Conservation (phyloP, 495 filamentous ascomycete genomes). For the Thozetella sp. region DNA sequence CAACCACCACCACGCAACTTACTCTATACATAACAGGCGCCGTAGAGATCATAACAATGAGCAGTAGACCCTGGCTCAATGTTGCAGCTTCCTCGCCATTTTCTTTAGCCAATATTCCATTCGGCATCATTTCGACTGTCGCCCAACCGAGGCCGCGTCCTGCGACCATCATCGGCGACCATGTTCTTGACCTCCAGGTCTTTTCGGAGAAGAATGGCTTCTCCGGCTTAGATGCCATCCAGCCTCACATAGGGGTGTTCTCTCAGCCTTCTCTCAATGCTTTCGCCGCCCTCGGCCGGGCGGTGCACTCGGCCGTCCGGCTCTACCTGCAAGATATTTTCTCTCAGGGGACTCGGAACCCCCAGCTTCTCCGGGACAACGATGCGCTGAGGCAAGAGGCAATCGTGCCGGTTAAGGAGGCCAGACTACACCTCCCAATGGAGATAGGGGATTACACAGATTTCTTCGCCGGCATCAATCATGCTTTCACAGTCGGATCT, state of each 20-base stretch:
- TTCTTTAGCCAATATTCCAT: constrained; percentile 84
- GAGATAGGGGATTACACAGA: constrained; percentile 88
- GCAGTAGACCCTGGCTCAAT: constrained; percentile 20
- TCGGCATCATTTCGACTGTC: constrained; percentile 74
- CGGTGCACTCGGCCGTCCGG: constrained; percentile 68
- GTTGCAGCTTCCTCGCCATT: constrained; percentile 47
- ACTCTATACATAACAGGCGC: not conserved
- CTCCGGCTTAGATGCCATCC: constrained; percentile 52
- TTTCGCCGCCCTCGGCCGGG: constrained; percentile 76
- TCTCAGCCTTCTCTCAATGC: constrained; percentile 69
- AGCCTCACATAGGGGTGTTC: constrained; percentile 64
- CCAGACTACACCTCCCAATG: constrained; percentile 78
- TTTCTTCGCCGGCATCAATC: constrained; percentile 82
- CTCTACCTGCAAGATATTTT: constrained; percentile 74
- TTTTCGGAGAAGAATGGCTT: constrained; percentile 66
- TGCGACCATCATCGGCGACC: constrained; percentile 74
- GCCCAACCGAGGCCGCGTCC: constrained; percentile 54
- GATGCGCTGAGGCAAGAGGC: constrained; percentile 19
- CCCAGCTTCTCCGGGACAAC: constrained; percentile 27
- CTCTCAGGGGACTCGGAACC: constrained; percentile 40
- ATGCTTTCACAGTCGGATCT: constrained; percentile 73
- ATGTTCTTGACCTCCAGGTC: constrained; percentile 70
- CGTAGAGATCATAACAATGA: not conserved
- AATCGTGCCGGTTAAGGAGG: constrained; percentile 52
- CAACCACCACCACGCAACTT: too few species aligned